Percentiles rank a stretch among this genome's conserved stretches.
These are phyloP conservation scores for Clarireedia hainanense DNA, from an alignment of 2,329 filamentous ascomycete species.

Conservation along the genomic window DNA sequence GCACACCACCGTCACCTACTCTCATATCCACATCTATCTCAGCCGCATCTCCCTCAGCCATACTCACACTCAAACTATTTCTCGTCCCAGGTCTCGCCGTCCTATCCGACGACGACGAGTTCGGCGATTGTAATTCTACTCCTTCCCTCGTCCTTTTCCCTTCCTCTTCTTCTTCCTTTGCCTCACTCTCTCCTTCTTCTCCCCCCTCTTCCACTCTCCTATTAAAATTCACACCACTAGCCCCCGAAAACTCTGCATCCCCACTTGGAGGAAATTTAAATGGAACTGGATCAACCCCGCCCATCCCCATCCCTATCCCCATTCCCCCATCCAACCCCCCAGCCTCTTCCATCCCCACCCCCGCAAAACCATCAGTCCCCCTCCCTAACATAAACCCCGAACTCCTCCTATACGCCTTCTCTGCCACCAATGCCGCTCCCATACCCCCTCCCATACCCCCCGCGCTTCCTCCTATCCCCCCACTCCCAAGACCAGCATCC, in stretches of 20 bases:
- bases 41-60: neutral
- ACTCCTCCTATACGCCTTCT: constrained; percentile 50
- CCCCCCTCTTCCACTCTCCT: no score
- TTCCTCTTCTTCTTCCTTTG: no score
- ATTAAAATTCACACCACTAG: no score
- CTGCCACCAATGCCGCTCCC: constrained; percentile 45
- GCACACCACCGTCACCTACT: neutral
- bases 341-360: neutral
- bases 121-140: neutral
- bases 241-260: neutral
- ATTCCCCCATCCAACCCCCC: neutral
- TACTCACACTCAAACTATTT: neutral
- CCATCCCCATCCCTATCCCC: constrained; percentile 13
- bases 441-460: constrained; percentile 28
- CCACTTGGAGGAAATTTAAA: constrained; percentile 33
- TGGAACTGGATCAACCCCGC: constrained; percentile 39
- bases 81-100: neutral
- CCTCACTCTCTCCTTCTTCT: no score
- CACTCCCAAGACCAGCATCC: constrained; percentile 20
- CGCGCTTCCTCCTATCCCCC: neutral
- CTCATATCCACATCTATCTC: constrained; percentile 2
- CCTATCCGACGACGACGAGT: neutral
- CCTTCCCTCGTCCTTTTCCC: neutral
- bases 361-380: constrained; percentile 20
- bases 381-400: constrained; percentile 36